Evolutionary conservation across 257 asterid species (phyloP), one percentile per base, ranked within the genome.

Genomic region (Solanum pennellii): DNA sequence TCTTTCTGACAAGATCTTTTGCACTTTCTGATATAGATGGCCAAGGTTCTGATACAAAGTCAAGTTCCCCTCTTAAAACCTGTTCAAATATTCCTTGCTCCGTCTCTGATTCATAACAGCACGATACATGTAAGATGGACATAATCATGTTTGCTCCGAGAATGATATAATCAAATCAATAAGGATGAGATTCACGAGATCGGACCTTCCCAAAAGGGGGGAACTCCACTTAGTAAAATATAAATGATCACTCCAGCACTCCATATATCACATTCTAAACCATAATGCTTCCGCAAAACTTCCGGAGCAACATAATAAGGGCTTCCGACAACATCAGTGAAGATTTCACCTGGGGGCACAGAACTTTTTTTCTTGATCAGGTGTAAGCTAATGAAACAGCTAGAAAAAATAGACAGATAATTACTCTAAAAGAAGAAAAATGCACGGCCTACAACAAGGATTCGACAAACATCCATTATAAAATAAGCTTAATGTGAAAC

Each of bases 281-380:
- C 94, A 66, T 93, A 93, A 41, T 86, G 90, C 88, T 93, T 93
- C 89, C 86, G 87, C 75, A 94, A 87, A 44, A 94, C 97, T 88
- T 94, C 96, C 9, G 96, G 96, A 1, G 95, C 95, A 47, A 93
- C 97, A 52, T 94, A 94, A 83, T 93, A 94, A 16, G 97, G 96
- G 89, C 97, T 94, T 69, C 97, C 97, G 59, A 92, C 97, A 42
- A 94, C 94, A 71, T 94, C 94, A 65, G 10, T 74, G 87, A 93
- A 94, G 29, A 49, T 89, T 75, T 94, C 94, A 41, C 95, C 97
- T 94, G 88, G 49, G 86, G 66, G 39, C 31, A 75, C 44, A 82
- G 41, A 86, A 83, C 84, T 41, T 75, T 13, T 75, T 59, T 82
- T 86, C 49, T 89, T 84, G 69, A 89, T 86, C 87, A 89, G 84